phyloP scores from a whole-genome alignment of 2,329 filamentous ascomycete genomes.

The Clonostachys sp. region DNA sequence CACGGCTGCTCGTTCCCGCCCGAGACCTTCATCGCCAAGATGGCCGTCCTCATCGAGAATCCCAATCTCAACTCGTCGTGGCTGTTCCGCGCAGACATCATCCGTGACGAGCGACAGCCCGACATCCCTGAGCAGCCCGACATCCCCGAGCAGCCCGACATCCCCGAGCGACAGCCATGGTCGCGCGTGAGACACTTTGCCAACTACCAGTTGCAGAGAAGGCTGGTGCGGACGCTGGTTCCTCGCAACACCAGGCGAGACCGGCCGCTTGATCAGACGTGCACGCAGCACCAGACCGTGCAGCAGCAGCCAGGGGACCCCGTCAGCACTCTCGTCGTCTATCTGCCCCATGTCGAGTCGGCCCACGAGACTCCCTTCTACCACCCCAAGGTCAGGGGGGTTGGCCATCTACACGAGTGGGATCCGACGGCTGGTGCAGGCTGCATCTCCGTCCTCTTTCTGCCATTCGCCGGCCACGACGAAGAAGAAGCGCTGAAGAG shows the following conservation, averaged over 20 bases:
- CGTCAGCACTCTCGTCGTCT: constrained; percentile 51
- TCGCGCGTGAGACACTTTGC: constrained; percentile 9
- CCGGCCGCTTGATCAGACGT: constrained; percentile 74
- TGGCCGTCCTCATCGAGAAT: constrained; percentile 72
- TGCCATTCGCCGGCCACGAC: constrained; percentile 39
- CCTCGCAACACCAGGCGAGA: constrained; percentile 80
- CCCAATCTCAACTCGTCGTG: constrained; percentile 76
- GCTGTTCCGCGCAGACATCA: constrained; percentile 74
- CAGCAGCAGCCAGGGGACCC: constrained; percentile 15
- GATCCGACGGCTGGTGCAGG: constrained; percentile 33
- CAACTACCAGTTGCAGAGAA: constrained; percentile 43
- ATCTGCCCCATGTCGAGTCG: constrained; percentile 66
- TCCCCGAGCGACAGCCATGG: constrained; percentile 12
- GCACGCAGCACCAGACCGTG: constrained; percentile 56
- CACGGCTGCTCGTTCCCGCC: constrained; percentile 59
- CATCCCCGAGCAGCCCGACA: constrained; percentile 9
- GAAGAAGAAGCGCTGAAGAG: no score
- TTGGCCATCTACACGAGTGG: constrained; percentile 75
- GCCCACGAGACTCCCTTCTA: constrained; percentile 75
- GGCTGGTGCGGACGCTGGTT: constrained; percentile 71
- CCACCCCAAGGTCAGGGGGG: constrained; percentile 69
- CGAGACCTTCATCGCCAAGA: constrained; percentile 59
- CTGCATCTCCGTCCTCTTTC: constrained; percentile 56
- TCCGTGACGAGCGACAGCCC: constrained; percentile 30
- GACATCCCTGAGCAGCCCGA: constrained; percentile 14